Evolutionary conservation across 208 protist genomes (phyloP).

Genomic region (Leishmania tropica): DNA sequence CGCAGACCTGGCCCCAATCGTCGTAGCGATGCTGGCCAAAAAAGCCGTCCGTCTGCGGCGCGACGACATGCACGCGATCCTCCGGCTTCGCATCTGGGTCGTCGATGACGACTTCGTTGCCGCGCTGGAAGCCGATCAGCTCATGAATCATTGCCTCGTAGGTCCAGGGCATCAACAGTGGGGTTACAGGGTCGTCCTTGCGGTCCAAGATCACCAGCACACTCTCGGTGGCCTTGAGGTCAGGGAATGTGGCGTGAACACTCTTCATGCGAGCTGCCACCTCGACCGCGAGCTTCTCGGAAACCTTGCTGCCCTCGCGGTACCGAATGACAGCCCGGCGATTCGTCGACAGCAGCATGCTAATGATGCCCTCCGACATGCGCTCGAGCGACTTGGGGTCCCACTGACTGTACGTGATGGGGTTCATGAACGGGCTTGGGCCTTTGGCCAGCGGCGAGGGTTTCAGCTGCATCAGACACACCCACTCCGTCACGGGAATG

Average conservation of each 20-base stretch:
- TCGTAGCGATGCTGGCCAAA: slow-evolving; percentile 94
- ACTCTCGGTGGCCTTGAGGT: slow-evolving; percentile 83
- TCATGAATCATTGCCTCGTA: slow-evolving; percentile 99
- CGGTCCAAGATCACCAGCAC: slow-evolving; percentile 87
- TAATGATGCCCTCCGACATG: slow-evolving; percentile 79
- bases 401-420: slow-evolving; percentile 81
- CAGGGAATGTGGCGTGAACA: slow-evolving; percentile 86
- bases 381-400: slow-evolving; percentile 60
- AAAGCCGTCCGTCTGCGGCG: slow-evolving; percentile 94
- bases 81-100: slow-evolving; percentile 74
- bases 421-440: slow-evolving; percentile 55
- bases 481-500: slow-evolving; percentile 88
- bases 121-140: slow-evolving; percentile 95
- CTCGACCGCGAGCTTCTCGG: slow-evolving; percentile 77
- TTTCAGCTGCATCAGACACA: slow-evolving; percentile 71
- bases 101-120: slow-evolving; percentile 88
- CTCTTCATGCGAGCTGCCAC: slow-evolving; percentile 79
- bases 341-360: slow-evolving; percentile 89
- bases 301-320: slow-evolving; percentile 57
- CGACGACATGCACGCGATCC: slow-evolving; percentile 76
- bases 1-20: slow-evolving; percentile 98
- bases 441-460: slow-evolving; percentile 44
- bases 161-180: slow-evolving; percentile 98
- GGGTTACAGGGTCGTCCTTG: slow-evolving; percentile 96
- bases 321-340: slow-evolving; percentile 86